These are phyloP conservation scores for Heliophila coronopifolia DNA, from an alignment of 441 rosid genomes.

Conservation along the genomic window DNA sequence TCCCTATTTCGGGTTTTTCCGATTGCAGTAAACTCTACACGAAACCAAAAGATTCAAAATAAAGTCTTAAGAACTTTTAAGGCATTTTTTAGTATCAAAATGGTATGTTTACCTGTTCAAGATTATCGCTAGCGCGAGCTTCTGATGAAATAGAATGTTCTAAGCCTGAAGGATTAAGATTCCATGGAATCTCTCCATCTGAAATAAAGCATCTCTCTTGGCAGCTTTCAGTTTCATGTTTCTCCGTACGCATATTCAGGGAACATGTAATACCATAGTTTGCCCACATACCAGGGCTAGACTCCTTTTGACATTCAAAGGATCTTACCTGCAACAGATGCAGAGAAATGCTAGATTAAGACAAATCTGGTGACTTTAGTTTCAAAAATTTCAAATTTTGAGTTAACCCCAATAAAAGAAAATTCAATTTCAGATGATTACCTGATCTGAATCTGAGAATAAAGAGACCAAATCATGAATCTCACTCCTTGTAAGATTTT, in stretches of 20 bases:
- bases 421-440: conserved; percentile 17
- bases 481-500: conserved; percentile 48
- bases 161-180: conserved; percentile 18
- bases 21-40: conserved; percentile 39
- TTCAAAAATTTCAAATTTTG: not conserved
- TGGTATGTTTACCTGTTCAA: conserved; percentile 35
- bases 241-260: conserved; percentile 11
- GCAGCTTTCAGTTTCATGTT: conserved; percentile 9
- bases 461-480: conserved; percentile 46
- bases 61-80: not conserved
- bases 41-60: conserved; percentile 27
- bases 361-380: not conserved
- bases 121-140: conserved; percentile 15
- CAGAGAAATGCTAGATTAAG: not conserved
- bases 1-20: conserved; percentile 16
- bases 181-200: conserved; percentile 14
- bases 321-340: conserved; percentile 23
- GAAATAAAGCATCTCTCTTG: too few relatives aligned
- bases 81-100: conserved; percentile 7
- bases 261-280: conserved; percentile 24
- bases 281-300: conserved; percentile 5
- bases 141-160: conserved; percentile 8
- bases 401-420: not conserved
- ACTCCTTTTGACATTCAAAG: conserved; percentile 27
- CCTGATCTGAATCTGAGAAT: conserved; percentile 73